phyloP scores from a whole-genome alignment of 176 grass and related monocot species.

The Chloris gayana region DNA sequence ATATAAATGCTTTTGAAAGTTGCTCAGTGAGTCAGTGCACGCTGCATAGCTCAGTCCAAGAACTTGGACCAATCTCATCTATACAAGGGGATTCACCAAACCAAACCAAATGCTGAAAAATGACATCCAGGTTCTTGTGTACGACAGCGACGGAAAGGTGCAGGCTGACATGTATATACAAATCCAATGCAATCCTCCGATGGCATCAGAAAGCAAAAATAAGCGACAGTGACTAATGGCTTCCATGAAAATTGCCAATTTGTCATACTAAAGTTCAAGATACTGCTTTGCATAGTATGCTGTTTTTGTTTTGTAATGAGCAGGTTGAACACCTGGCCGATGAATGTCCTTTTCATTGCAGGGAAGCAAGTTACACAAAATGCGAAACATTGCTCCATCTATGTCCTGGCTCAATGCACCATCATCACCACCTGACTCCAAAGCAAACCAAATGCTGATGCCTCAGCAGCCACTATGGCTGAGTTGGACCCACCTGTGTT shows the following conservation, averaged over 20 bases:
- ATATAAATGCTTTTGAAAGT: slow-evolving; percentile 19
- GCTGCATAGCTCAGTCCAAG: neutral
- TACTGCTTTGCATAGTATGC: neutral
- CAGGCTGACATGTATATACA: slow-evolving; percentile 34
- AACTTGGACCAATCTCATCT: slow-evolving; percentile 28
- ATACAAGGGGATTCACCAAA: slow-evolving; percentile 14
- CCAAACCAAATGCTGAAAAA: neutral
- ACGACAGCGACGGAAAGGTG: slow-evolving; percentile 31
- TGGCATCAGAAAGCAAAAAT: slow-evolving; percentile 22
- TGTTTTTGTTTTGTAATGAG: neutral
- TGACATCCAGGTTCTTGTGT: slow-evolving; percentile 9
- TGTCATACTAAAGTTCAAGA: neutral
- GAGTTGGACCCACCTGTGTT: slow-evolving; percentile 41
- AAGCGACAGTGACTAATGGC: neutral
- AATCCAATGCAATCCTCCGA: slow-evolving; percentile 3
- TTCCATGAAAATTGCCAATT: slow-evolving; percentile 17
- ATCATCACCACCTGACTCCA: slow-evolving; percentile 47
- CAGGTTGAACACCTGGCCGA: slow-evolving; percentile 9
- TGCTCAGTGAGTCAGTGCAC: neutral
- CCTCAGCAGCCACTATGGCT: slow-evolving; percentile 52
- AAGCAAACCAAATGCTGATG: slow-evolving; percentile 51
- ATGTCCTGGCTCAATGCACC: slow-evolving; percentile 41
- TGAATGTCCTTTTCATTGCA: slow-evolving; percentile 41
- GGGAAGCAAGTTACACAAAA: slow-evolving; percentile 42
- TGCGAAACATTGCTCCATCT: slow-evolving; percentile 6